phyloP scores from a whole-genome alignment of 176 grass and related monocot species.

The Bolboschoenus planiculmis region DNA sequence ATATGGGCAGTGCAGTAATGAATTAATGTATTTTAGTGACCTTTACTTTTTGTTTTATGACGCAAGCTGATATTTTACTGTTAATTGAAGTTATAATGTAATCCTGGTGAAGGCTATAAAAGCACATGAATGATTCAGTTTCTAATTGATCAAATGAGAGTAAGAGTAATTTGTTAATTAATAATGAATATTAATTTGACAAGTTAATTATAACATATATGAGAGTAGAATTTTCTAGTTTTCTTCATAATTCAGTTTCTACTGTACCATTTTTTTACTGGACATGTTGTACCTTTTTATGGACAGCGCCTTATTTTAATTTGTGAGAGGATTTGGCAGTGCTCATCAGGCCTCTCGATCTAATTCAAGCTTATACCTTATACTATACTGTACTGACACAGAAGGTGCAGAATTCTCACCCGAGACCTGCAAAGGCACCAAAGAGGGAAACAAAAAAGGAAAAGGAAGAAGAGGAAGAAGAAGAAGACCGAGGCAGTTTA shows the following conservation, averaged over 20 bases:
- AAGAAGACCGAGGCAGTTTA: slow-evolving; percentile 31
- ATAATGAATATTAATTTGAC: no score
- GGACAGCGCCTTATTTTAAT: not conserved
- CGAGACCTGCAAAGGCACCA: slow-evolving; percentile 42
- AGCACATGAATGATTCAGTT: no score
- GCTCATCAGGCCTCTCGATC: not conserved
- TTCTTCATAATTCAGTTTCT: no score
- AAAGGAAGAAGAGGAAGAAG: slow-evolving; percentile 30
- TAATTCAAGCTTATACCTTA: not conserved
- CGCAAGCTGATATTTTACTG: no score
- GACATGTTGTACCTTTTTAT: not conserved
- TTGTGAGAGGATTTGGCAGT: not conserved
- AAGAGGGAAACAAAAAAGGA: slow-evolving; percentile 38
- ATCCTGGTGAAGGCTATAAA: no score
- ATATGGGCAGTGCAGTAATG: not conserved
- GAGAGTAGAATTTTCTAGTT: no score
- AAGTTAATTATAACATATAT: no score
- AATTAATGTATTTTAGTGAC: not conserved
- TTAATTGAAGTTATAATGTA: no score
- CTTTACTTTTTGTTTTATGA: no score
- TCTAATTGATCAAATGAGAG: no score
- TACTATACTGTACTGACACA: not conserved
- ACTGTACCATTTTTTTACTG: not conserved
- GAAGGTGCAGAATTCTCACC: slow-evolving; percentile 31
- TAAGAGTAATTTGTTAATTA: no score